Evolutionary conservation across 768 basidiomycete genomes (phyloP).

Genomic region (Strobilomyces dryophilus): DNA sequence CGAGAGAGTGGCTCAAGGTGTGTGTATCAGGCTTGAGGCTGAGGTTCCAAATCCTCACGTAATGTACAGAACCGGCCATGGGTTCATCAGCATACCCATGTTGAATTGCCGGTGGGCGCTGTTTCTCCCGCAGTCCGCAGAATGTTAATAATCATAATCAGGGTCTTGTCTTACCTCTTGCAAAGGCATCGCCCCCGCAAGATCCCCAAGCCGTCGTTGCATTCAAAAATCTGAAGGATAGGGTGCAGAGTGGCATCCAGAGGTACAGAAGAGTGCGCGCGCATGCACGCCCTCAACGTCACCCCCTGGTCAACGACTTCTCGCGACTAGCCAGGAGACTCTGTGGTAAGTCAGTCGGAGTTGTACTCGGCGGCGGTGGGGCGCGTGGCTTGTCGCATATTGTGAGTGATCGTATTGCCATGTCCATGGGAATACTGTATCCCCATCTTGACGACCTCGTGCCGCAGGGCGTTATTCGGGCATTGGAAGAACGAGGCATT

Average conservation of each 20-base stretch:
- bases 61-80: conserved; percentile 78
- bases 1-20: conserved; percentile 94
- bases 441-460: conserved; percentile 4
- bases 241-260: conserved; percentile 84
- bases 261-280: conserved; percentile 71
- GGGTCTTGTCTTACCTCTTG: conserved; percentile 66
- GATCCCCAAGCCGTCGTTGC: conserved; percentile 88
- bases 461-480: conserved; percentile 81
- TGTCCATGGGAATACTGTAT: conserved; percentile 7
- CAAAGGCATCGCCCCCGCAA: conserved; percentile 59
- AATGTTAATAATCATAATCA: conserved; percentile 27
- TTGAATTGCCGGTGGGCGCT: conserved; percentile 73
- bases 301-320: conserved; percentile 88
- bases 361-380: conserved; percentile 97
- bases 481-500: conserved; percentile 86
- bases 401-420: conserved; percentile 33
- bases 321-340: conserved; percentile 85
- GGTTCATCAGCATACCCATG: conserved; percentile 94
- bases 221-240: conserved; percentile 88
- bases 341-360: conserved; percentile 88
- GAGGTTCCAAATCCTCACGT: not conserved
- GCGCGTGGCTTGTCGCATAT: conserved; percentile 83
- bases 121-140: not conserved
- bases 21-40: conserved; percentile 9
- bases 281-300: conserved; percentile 65